Evolutionary conservation across 108 stramenopile species (phyloP).

Genomic region (Mediolabrus comicus): DNA sequence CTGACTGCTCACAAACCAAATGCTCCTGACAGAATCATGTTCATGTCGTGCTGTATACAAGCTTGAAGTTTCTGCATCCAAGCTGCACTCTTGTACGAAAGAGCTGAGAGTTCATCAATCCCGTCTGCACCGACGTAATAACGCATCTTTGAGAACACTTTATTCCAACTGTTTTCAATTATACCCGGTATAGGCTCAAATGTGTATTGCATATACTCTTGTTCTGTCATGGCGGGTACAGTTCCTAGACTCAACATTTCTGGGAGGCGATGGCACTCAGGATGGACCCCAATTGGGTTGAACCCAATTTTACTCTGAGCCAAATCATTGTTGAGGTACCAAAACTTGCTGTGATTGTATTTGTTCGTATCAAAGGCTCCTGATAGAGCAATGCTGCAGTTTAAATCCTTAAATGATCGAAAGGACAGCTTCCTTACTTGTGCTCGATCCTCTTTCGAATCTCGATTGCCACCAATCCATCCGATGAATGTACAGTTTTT

Average conservation of each 20-base stretch:
- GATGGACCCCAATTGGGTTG: not conserved
- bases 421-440: not conserved
- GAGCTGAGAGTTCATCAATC: not conserved
- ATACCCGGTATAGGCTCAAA: not conserved
- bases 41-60: not conserved
- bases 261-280: not conserved
- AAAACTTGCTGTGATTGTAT: not conserved
- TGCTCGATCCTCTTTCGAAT: not conserved
- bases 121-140: not conserved
- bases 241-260: not conserved
- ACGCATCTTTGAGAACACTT: not conserved
- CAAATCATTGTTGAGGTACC: not conserved
- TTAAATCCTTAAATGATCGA: not conserved
- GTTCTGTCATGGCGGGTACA: not conserved
- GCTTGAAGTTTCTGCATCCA: not conserved
- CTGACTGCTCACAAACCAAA: not conserved
- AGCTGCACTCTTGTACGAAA: not conserved
- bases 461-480: not conserved
- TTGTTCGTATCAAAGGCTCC: not conserved
- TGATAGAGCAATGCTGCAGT: not conserved
- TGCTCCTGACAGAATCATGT: not conserved
- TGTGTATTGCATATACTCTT: constrained; percentile 1
- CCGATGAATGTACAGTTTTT: not conserved
- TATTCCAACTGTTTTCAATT: not conserved
- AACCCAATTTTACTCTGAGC: constrained; percentile 1